These are phyloP conservation scores for Xylaria venustula DNA, from an alignment of 495 filamentous ascomycete species.

Conservation along the genomic window DNA sequence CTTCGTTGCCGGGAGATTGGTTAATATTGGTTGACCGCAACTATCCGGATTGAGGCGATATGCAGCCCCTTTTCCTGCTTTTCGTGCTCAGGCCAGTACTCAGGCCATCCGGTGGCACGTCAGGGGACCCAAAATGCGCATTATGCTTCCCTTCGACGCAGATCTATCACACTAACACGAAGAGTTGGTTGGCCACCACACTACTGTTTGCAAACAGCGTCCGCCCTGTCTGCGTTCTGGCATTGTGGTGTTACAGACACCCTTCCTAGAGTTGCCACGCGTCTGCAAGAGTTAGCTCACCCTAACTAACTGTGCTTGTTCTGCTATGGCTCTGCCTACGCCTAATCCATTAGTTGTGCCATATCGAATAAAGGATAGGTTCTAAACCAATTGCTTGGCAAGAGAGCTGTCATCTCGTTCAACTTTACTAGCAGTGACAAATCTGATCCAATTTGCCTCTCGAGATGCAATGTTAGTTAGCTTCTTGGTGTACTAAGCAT, in stretches of 20 bases:
- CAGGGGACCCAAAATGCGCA: neutral
- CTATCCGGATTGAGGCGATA: neutral
- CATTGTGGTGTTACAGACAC: neutral
- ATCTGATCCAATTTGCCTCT: neutral
- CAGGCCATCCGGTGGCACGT: neutral
- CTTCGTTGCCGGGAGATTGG: neutral
- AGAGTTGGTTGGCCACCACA: conserved; percentile 7
- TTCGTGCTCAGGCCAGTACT: neutral
- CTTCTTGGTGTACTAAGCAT: neutral
- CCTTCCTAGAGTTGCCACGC: neutral
- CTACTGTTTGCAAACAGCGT: neutral
- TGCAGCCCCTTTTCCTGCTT: conserved; percentile 1
- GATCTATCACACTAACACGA: neutral
- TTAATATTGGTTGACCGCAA: neutral
- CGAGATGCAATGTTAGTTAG: neutral
- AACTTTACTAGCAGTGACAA: neutral
- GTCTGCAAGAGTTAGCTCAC: neutral
- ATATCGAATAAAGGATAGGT: neutral
- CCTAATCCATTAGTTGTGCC: neutral
- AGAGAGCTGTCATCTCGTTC: neutral
- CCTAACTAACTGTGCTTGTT: neutral
- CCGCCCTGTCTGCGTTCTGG: neutral
- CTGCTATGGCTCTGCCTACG: neutral
- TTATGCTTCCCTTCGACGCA: neutral
- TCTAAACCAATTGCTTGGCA: neutral